phyloP scores from a whole-genome alignment of 2,329 filamentous ascomycete genomes.

The Lasiodiplodia theobromae region DNA sequence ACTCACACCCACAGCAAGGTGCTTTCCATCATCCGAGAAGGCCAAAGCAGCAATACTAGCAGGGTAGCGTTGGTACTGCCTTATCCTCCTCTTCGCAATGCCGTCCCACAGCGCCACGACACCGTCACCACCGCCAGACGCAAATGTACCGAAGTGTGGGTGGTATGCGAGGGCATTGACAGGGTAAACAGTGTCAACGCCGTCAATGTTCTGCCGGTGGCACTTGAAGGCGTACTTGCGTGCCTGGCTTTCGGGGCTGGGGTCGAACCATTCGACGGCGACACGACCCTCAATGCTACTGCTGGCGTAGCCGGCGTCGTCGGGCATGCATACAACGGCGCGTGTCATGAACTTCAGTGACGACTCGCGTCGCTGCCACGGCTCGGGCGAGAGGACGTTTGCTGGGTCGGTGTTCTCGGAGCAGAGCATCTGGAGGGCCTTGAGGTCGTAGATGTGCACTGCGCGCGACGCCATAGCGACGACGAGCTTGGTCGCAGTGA shows the following conservation, averaged over 20 bases:
- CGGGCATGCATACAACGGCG: slow-evolving; percentile 93
- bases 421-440: slow-evolving; percentile 66
- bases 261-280: slow-evolving; percentile 97
- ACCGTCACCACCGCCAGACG: slow-evolving; percentile 86
- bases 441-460: slow-evolving; percentile 93
- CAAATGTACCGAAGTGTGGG: slow-evolving; percentile 82
- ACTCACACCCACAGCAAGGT: slow-evolving; percentile 80
- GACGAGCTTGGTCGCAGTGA: slow-evolving; percentile 84
- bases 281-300: slow-evolving; percentile 94
- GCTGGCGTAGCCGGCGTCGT: slow-evolving; percentile 91
- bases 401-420: slow-evolving; percentile 55
- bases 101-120: slow-evolving; percentile 95
- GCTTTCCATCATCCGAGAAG: slow-evolving; percentile 79
- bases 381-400: slow-evolving; percentile 65
- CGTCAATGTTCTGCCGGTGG: slow-evolving; percentile 78
- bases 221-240: slow-evolving; percentile 99
- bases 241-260: slow-evolving; percentile 82
- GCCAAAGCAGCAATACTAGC: slow-evolving; percentile 78
- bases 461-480: slow-evolving; percentile 94
- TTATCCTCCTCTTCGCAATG: slow-evolving; percentile 85
- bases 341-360: slow-evolving; percentile 96
- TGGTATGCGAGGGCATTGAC: slow-evolving; percentile 92
- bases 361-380: slow-evolving; percentile 93
- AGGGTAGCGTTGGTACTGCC: slow-evolving; percentile 85
- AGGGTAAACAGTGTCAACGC: slow-evolving; percentile 84